A percentile compares a stretch with the other conserved stretches of the same genome.
phyloP scores from a whole-genome alignment of 1,284 basidiomycete genomes.

The Cryptococcus sp. region DNA sequence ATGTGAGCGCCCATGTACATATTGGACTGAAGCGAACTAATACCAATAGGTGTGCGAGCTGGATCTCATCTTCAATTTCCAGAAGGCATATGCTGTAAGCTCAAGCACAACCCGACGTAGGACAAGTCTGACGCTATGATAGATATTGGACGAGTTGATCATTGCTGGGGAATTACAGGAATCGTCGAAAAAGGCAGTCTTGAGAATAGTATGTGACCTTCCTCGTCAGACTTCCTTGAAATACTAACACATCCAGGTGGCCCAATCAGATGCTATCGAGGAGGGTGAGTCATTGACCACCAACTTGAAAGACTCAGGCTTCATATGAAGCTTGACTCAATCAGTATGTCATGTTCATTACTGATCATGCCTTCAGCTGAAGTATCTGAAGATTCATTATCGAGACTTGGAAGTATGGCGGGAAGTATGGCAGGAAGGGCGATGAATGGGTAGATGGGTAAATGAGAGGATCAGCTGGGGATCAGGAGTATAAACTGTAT shows the following conservation, averaged over 20 bases:
- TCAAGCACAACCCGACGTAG: not conserved
- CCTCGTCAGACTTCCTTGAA: constrained; percentile 40
- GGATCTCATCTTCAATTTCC: constrained; percentile 97
- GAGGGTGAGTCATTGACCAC: constrained; percentile 47
- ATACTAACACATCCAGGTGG: constrained; percentile 42
- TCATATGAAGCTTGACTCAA: constrained; percentile 8
- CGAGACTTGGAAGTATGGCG: constrained; percentile 37
- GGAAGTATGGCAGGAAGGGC: not conserved
- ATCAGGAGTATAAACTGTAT: not conserved
- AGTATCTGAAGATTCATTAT: constrained; percentile 42
- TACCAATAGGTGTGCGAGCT: constrained; percentile 87
- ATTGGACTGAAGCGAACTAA: not conserved
- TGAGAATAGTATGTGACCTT: constrained; percentile 66
- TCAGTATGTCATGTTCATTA: not conserved
- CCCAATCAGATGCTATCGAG: constrained; percentile 51
- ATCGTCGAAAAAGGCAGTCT: constrained; percentile 94
- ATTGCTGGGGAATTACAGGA: constrained; percentile 98
- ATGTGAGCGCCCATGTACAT: constrained; percentile 56
- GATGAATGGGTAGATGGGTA: not conserved
- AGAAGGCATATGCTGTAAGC: constrained; percentile 86
- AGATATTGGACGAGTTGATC: constrained; percentile 94
- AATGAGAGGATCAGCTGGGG: not conserved
- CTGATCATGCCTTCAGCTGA: constrained; percentile 29
- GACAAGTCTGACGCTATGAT: constrained; percentile 33
- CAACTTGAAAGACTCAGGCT: constrained; percentile 16